phyloP scores from a whole-genome alignment of 2,329 filamentous ascomycete genomes.

The Cytospora leucostoma region DNA sequence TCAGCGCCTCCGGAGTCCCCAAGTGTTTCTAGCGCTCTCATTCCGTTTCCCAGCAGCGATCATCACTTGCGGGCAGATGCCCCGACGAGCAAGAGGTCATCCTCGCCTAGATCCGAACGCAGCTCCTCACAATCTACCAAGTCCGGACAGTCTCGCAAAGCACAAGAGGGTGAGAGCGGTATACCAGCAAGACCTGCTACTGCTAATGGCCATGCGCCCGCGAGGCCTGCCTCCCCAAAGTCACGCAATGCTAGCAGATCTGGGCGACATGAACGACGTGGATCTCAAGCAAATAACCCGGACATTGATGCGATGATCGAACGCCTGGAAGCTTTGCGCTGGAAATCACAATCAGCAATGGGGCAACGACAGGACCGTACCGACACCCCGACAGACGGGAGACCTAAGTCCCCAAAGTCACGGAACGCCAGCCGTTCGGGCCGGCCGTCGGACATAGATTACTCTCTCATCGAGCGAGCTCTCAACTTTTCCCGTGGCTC shows the following conservation, averaged over 20 bases:
- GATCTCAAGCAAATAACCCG: constrained; percentile 4
- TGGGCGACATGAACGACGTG: neutral
- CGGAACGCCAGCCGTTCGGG: constrained; percentile 38
- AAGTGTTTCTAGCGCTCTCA: neutral
- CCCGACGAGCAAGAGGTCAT: neutral
- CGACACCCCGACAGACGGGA: neutral
- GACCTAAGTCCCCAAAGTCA: constrained; percentile 40
- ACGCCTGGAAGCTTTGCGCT: neutral
- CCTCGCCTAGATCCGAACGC: neutral
- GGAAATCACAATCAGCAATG: constrained; percentile 3
- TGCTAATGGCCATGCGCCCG: neutral
- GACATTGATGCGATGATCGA: constrained; percentile 3
- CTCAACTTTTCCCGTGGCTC: constrained; percentile 25
- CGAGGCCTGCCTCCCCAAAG: constrained; percentile 21
- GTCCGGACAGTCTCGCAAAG: neutral
- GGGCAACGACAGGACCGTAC: neutral
- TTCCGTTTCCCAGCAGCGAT: neutral
- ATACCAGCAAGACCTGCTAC: too few species aligned
- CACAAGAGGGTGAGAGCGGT: too few species aligned
- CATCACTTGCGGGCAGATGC: neutral
- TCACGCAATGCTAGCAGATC: constrained; percentile 21
- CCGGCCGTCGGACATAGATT: neutral
- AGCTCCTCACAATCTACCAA: neutral
- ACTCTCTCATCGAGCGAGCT: constrained; percentile 12
- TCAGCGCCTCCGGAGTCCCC: neutral